Base-by-base conservation (phyloP, 495 filamentous ascomycete genomes). In the Hypomontagnella monticulosa region DNA sequence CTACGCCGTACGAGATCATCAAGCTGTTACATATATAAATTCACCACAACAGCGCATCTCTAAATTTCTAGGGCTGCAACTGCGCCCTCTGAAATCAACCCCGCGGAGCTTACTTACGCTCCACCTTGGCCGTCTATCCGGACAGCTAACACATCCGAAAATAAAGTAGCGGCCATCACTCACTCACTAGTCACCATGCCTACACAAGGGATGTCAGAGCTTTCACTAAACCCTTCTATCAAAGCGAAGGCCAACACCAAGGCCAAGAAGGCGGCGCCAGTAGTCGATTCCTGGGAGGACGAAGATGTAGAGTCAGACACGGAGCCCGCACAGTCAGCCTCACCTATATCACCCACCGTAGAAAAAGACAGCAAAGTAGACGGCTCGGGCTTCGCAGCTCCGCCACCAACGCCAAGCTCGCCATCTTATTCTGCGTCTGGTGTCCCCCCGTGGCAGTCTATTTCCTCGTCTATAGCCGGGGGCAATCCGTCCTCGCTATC, bases 221-320 rank as follows among this genome's bases (percentile, higher is more conserved):
- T 81, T 14, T 75, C 78, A 6, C 67, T 81, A 27, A 48, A 63
- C 58, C 40, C 72, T 27, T 44, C 63, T 2, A 18, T 59, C 18
- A 59, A 57, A 50, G 23, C 55, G 5, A 73, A 74, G 27, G 61
- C 70, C 34, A 50, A 67, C 7, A 51, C 43, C 37, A 46, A 71
- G 18, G 64, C 69, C 34, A 60, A 77, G 60, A 81, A 76, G 61
- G 69, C 71, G 44, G 61, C 72, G 23, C 69, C 80, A 34, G 80
- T 93, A 27, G 89, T 85, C 53, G 92, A 95, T 70, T 93, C 91
- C 61, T 96, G 93, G 92, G 93, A 97, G 76, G 91, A 93, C 73
- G 92, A 91, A 53, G 75, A 81, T 65, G 32, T 80, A 70, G 75
- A 75, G 50, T 77, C 82, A 0, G 76, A 77, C 66, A 64, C 74